A percentile compares a stretch with the other conserved stretches of the same genome.
Conservation (phyloP, 2,329 filamentous ascomycete genomes). For the Talaromyces funiculosus region DNA sequence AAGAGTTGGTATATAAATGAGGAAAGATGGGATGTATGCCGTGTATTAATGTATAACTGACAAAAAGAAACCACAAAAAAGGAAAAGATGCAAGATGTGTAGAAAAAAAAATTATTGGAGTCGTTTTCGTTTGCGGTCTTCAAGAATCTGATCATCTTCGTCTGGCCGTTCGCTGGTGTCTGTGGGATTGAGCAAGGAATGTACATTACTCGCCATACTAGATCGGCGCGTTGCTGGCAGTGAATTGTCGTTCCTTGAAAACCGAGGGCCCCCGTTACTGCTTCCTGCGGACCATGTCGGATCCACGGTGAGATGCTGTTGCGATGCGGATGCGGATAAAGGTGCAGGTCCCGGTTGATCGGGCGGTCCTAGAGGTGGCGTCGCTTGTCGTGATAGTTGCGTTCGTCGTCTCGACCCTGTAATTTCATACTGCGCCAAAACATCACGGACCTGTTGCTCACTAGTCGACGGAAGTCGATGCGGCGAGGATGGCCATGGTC, state of each 20-base stretch:
- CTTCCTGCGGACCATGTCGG: constrained; percentile 48
- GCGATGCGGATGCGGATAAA: constrained; percentile 4
- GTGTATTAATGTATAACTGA: background rate
- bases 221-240: constrained; percentile 60
- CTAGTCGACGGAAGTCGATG: constrained; percentile 47
- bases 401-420: constrained; percentile 47
- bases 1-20: constrained; percentile 1
- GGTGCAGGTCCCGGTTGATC: constrained; percentile 3
- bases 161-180: constrained; percentile 62
- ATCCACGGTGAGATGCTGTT: constrained; percentile 40
- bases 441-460: constrained; percentile 59
- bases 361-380: constrained; percentile 39
- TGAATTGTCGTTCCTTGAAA: constrained; percentile 35
- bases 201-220: constrained; percentile 67
- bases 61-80: background rate
- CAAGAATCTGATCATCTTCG: constrained; percentile 53
- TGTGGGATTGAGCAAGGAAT: constrained; percentile 62
- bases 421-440: constrained; percentile 61
- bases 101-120: constrained; percentile 35
- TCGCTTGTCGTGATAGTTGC: constrained; percentile 47
- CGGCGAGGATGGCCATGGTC: constrained; percentile 64
- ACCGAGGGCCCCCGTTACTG: constrained; percentile 31
- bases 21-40: constrained; percentile 15
- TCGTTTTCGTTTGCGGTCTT: constrained; percentile 59
- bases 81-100: constrained; percentile 1